Base-by-base conservation (phyloP, 2,329 filamentous ascomycete genomes). In the Trichoderma afroharzianum region DNA sequence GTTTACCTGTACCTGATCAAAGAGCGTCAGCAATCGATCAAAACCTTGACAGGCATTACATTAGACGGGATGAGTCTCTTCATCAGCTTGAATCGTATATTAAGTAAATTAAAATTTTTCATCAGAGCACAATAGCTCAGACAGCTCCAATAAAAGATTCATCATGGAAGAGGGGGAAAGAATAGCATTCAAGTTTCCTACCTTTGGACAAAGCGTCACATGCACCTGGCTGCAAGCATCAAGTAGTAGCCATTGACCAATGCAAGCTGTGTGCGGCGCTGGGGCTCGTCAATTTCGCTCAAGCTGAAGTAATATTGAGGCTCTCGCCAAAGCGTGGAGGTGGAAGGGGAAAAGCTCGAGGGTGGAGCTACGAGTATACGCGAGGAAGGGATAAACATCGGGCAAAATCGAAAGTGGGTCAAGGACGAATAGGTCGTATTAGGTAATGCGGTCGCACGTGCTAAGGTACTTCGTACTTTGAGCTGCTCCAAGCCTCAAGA, bases 81-180 rank as follows among this genome's bases (percentile, higher is more conserved):
- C 58, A 70, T 80, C 80, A 84, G 82, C 79, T 77, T 78, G 78
- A 67, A 58, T 67, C 50, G 63, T 67, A 67, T 80, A 82, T 87
- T 83, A 86, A 88, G 88, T 90, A 90, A 87, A 79, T 85, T 80
- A 82, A 79, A n/a, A 18, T 79, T 83, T 85, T 84, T 92, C 90
- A 87, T 85, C 89, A 91, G 79, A 80, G 85, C 89, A 91, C 79
- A 80, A 67, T 80, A 84, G 88, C 82, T 87, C 83, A 90, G 91
- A 93, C 90, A 93, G 91, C 91, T 93, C 91, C 91, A 93, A 93
- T 93, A 92, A 84, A 79, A 74, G 77, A 75, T 76, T 83, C 84
- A 86, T 87, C 85, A 87, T 74, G 69, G 73, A 79, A 77, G 70
- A 68, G 32, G 26, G 33, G 47, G n/a, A 26, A 36, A 47, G 14